These are phyloP conservation scores for Phaffomyces opuntiae DNA, from an alignment of 805 yeast species.

Conservation along the genomic window DNA sequence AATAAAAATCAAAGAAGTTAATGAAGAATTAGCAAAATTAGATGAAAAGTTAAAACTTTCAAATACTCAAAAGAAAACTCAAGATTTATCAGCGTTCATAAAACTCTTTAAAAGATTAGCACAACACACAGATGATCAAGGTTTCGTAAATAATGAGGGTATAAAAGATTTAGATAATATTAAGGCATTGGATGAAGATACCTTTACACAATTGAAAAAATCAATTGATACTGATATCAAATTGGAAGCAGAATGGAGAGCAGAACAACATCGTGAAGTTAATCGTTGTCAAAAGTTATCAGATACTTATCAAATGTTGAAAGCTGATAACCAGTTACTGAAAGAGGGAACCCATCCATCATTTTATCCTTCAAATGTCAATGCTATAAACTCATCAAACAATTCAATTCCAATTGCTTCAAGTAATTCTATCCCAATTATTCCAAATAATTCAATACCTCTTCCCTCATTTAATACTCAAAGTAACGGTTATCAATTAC, in stretches of 20 bases:
- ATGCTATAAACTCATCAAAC: conserved; percentile 3
- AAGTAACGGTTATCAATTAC: neutral
- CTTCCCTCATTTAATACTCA: neutral
- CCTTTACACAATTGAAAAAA: conserved; percentile 15
- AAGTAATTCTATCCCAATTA: neutral
- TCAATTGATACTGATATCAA: conserved; percentile 28
- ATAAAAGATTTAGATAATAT: conserved; percentile 13
- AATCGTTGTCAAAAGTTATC: conserved; percentile 23
- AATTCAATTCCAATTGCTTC: neutral
- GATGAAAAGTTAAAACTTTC: conserved; percentile 15
- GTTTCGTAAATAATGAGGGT: conserved; percentile 19
- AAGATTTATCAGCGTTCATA: conserved; percentile 7
- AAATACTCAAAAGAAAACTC: conserved; percentile 13
- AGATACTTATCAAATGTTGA: conserved; percentile 12
- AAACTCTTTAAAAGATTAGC: conserved; percentile 13
- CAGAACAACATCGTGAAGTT: conserved; percentile 31
- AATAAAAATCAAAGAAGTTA: conserved; percentile 5
- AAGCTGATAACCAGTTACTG: conserved; percentile 11
- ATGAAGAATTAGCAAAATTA: conserved; percentile 6
- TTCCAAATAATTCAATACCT: conserved; percentile 1
- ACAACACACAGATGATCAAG: conserved; percentile 17
- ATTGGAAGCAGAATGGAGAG: conserved; percentile 33
- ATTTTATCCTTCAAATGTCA: conserved; percentile 1
- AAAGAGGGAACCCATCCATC: conserved; percentile 5
- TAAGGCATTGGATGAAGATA: conserved; percentile 11